phyloP scores from a whole-genome alignment of 805 yeast genomes.

The Saccharomycopsis capsularis region DNA sequence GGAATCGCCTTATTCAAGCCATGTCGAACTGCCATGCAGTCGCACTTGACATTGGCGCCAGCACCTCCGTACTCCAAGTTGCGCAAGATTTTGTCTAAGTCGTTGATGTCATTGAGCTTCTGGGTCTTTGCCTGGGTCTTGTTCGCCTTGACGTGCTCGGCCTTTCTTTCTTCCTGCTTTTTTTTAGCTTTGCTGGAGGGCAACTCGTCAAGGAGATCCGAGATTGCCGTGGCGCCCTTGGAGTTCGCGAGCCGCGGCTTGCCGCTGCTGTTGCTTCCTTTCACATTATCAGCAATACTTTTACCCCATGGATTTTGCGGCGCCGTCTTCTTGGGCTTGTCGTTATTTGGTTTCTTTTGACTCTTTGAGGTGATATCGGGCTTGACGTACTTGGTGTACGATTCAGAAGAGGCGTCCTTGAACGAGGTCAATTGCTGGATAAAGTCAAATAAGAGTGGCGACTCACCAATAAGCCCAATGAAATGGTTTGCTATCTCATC shows the following conservation, averaged over 20 bases:
- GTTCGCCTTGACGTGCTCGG: conserved; percentile 26
- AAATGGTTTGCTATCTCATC: conserved; percentile 47
- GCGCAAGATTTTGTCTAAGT: conserved; percentile 55
- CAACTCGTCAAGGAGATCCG: conserved; percentile 39
- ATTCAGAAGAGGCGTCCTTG: not conserved
- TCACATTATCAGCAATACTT: not conserved
- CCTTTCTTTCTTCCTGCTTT: conserved; percentile 20
- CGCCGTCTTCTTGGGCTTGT: conserved; percentile 17
- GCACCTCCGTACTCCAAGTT: conserved; percentile 39
- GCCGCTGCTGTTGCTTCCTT: not conserved
- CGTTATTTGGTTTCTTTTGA: conserved; percentile 2
- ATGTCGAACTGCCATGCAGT: conserved; percentile 83
- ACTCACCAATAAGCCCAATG: conserved; percentile 49
- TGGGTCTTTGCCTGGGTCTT: conserved; percentile 32
- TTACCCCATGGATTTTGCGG: conserved; percentile 3
- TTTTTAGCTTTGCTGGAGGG: conserved; percentile 24
- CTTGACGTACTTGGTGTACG: not conserved
- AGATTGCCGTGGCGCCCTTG: conserved; percentile 35
- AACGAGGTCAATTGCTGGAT: conserved; percentile 28
- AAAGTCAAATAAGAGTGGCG: conserved; percentile 44
- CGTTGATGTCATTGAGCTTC: conserved; percentile 51
- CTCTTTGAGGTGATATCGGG: not conserved
- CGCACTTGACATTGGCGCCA: conserved; percentile 40
- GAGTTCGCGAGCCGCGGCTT: conserved; percentile 18
- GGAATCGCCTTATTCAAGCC: conserved; percentile 88